Evolutionary conservation across 495 filamentous ascomycete genomes (phyloP).

Genomic region (Daldinia vernicosa): DNA sequence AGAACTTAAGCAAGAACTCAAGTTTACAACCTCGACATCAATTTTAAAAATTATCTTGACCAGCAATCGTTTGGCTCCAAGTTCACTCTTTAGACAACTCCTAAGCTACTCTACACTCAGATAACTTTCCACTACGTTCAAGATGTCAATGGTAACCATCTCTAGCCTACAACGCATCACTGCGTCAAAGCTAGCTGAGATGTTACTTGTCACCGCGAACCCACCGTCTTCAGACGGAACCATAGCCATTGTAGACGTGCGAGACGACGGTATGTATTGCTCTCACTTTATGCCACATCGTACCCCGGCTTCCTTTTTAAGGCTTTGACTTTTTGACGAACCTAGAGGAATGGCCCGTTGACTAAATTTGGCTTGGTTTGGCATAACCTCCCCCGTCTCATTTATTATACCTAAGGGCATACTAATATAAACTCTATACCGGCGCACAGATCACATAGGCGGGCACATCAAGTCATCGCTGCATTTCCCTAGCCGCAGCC

Average conservation of each 20-base stretch:
- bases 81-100: neutral
- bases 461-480: conserved; percentile 84
- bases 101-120: neutral
- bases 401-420: neutral
- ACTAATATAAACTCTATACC: neutral
- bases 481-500: conserved; percentile 76
- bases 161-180: conserved; percentile 71
- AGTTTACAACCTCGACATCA: neutral
- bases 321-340: too few relatives aligned
- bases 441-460: conserved; percentile 81
- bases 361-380: neutral
- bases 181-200: conserved; percentile 66
- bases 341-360: too few relatives aligned
- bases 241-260: conserved; percentile 86
- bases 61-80: neutral
- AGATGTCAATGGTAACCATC: conserved; percentile 67
- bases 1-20: too few relatives aligned
- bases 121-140: neutral
- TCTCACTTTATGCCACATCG: neutral
- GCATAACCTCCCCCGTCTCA: neutral
- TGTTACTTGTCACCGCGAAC: conserved; percentile 51
- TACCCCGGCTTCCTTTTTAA: neutral
- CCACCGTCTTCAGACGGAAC: conserved; percentile 39
- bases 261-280: conserved; percentile 71
- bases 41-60: neutral